These are phyloP conservation scores for Datisca glomerata DNA, from an alignment of 306 rosid genomes.

Conservation along the genomic window DNA sequence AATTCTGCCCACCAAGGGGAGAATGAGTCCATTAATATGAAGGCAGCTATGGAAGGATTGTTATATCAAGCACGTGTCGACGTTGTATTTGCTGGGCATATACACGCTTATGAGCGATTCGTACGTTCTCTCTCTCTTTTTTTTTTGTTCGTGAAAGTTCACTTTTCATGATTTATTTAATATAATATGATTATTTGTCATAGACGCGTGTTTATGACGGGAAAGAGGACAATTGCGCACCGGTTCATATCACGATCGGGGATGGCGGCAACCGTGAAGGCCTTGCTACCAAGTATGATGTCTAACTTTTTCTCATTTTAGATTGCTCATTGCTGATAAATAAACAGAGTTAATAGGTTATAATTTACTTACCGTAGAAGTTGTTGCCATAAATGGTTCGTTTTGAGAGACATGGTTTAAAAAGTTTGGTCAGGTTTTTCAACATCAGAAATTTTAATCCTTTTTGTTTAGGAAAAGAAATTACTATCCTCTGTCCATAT, in stretches of 20 bases:
- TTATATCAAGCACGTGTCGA: constrained; percentile 60
- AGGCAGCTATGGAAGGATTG: constrained; percentile 51
- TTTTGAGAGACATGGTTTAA: too few species aligned
- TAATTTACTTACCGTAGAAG: too few species aligned
- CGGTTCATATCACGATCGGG: constrained; percentile 62
- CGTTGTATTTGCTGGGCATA: constrained; percentile 67
- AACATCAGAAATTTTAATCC: too few species aligned
- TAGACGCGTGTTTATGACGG: constrained; percentile 72
- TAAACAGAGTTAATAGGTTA: too few species aligned
- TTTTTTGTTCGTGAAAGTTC: background rate
- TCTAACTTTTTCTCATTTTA: background rate
- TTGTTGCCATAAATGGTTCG: too few species aligned
- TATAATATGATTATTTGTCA: background rate
- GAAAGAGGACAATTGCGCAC: constrained; percentile 45
- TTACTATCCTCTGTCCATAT: too few species aligned
- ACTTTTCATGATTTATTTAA: background rate
- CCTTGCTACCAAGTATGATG: constrained; percentile 41
- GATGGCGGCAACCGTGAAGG: constrained; percentile 99
- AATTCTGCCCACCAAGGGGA: constrained; percentile 71
- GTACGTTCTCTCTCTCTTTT: constrained; percentile 25
- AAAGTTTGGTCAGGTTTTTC: too few species aligned
- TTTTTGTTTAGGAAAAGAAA: too few species aligned
- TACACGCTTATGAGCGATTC: constrained; percentile 87
- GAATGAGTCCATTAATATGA: constrained; percentile 45
- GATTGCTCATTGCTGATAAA: too few species aligned